Evolutionary conservation across 2,329 filamentous ascomycete genomes (phyloP), one percentile per base, ranked within the genome.

Genomic region (Fusarium pininemorale): DNA sequence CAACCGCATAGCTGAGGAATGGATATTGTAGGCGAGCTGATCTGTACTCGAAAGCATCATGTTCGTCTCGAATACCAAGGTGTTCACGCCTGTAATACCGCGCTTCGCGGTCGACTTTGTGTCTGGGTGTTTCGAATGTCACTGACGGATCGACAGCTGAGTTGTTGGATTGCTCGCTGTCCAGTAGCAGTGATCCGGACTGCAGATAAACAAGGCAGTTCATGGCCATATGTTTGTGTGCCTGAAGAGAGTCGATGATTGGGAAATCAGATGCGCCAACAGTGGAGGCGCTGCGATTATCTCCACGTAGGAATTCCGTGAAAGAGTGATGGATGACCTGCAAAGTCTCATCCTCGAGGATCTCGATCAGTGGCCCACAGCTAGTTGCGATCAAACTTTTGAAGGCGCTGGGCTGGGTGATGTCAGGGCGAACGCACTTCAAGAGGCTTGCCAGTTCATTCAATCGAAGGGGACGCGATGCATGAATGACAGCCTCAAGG

Each of bases 281-380:
- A 1, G 15, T 24, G 7, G 35, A 18, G 1, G 11, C 15, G 16
- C 26, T 62, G 5, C 78, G 72, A 15, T 22, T 73, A 56, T 72
- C 64, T 13, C 81, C 82, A 4, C 80, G 79, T 16, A 87, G 70
- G 65, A 84, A 87, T 60, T 87, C 85, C 6, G 85, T 86, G 45
- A 87, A 83, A 2, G 85, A 87, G 59, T 87, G 85, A 68, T 87
- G 85, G 12, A 87, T 82, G 11, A 87, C 81, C 24, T 81, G 80
- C 15, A 87, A 66, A 1, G 82, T 84, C 59, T 85, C 85, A 55
- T 87, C 84, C 24, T 84, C 82, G 6, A 84, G 75, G 26, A 86
- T 77, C 66, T 87, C 84, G 3, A 87, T 68, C 38, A 87, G 70
- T 14, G 83, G 80, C 3, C 84, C 84, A 67, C 83, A 85, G 12